These are phyloP conservation scores for Boletus barrowsii DNA, from an alignment of 768 basidiomycete species.

Conservation along the genomic window DNA sequence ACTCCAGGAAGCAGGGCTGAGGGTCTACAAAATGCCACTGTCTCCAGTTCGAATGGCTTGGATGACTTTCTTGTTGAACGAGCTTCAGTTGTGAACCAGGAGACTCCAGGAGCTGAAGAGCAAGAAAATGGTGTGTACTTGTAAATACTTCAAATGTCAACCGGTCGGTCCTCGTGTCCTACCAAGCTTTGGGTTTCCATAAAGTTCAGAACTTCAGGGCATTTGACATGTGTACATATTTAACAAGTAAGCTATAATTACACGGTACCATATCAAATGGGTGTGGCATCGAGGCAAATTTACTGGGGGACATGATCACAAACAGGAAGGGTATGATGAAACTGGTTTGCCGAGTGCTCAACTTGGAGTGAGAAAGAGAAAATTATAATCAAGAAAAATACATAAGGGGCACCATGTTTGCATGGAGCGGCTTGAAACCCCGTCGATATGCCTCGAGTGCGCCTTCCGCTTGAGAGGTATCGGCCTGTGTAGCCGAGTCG, in stretches of 20 bases:
- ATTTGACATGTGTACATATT: not conserved
- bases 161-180: not conserved
- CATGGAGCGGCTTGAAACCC: conserved; percentile 56
- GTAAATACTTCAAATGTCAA: conserved; percentile 12
- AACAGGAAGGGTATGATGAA: not conserved
- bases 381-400: conserved; percentile 46
- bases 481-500: conserved; percentile 51
- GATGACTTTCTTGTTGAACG: conserved; percentile 1
- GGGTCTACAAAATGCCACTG: not conserved
- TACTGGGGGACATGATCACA: not conserved
- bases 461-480: conserved; percentile 38
- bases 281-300: not conserved
- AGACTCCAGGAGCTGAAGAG: not conserved
- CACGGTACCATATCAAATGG: not conserved
- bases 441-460: conserved; percentile 48
- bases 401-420: conserved; percentile 50
- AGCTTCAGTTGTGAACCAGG: not conserved
- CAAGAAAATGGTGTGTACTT: conserved; percentile 26
- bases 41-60: conserved; percentile 15
- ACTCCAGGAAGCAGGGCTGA: not conserved
- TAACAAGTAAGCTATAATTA: not conserved
- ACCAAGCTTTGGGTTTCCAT: not conserved
- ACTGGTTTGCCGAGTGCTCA: not conserved
- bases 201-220: not conserved
- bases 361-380: not conserved